Evolutionary conservation across 2,329 filamentous ascomycete genomes (phyloP), one percentile per base, ranked within the genome.

Genomic region (Aspergillus sp.): DNA sequence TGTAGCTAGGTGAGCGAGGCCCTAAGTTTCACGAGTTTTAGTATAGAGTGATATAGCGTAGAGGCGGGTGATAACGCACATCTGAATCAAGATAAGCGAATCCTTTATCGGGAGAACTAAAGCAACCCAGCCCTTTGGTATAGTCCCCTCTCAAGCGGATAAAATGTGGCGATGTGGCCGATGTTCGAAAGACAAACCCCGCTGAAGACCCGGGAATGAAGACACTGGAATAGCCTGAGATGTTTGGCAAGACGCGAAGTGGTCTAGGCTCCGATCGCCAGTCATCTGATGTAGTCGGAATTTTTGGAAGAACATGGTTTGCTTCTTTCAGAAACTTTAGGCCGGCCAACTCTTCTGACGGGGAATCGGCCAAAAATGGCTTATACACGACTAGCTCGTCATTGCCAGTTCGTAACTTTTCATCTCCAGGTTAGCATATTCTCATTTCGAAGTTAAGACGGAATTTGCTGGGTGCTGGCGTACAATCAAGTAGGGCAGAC

Each of bases 381-480:
- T 95, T 87, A 71, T 98, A 99, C 45, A 98, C 83, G 11, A 89
- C 89, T 34, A 98, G 78, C 68, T 98, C 93, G 62, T 96, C 89
- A 58, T 85, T 88, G 9, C 84, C 82, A 48, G 91, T 91, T 50
- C 93, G 89, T 26, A 93, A 78, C 89, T 92, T 62, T 38, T 38
- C 48, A 30, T 13, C 18, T 18, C 12, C 30, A 30, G 6, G 41
- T 64, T 58, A 62, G 41, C 47, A 56, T 32, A 53, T 38, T 11
- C 41, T 11, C 24, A 22, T 57, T 5, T n/a, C 7, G 48, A 6
- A 36, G 45, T n/a, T 17, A 50, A 20, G 30, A 44, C 34, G 18
- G 53, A 5, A 4, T 12, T 43, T 8, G 26, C 20, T 11, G 22
- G 4, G 13, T 17, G 5, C 18, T 74, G 39, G 12, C 88, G 76